Conservation (phyloP, 495 filamentous ascomycete genomes). For the Tuber melanosporum region DNA sequence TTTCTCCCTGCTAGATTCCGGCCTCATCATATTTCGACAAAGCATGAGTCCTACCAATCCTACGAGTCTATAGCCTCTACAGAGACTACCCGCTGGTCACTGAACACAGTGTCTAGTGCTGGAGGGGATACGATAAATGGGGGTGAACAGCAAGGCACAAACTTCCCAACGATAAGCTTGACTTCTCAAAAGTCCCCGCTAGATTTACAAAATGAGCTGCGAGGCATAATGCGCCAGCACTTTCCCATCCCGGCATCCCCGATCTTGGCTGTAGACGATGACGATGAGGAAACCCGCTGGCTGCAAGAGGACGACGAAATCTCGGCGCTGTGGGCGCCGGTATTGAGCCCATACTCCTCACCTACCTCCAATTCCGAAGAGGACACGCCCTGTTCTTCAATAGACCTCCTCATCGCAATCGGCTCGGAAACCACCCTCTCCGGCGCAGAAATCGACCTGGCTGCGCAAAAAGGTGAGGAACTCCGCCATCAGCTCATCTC, state of each 20-base stretch:
- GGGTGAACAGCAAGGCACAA: background rate
- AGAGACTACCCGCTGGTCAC: background rate
- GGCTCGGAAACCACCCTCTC: slow-evolving; percentile 12
- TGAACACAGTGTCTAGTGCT: background rate
- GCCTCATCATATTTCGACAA: background rate
- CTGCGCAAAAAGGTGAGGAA: slow-evolving; percentile 19
- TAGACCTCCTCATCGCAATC: slow-evolving; percentile 30
- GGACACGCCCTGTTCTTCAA: slow-evolving; percentile 21
- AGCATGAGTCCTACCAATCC: background rate
- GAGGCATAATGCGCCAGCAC: slow-evolving; percentile 28
- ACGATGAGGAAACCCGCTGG: slow-evolving; percentile 29
- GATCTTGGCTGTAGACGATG: slow-evolving; percentile 13
- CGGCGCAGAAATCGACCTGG: slow-evolving; percentile 20
- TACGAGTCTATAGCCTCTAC: background rate
- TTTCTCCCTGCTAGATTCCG: background rate
- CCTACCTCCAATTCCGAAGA: background rate
- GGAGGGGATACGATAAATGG: background rate
- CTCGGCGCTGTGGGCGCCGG: slow-evolving; percentile 24
- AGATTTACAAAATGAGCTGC: slow-evolving; percentile 35
- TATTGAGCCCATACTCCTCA: slow-evolving; percentile 12
- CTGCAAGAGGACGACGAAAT: slow-evolving; percentile 23
- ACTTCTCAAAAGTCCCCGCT: slow-evolving; percentile 25
- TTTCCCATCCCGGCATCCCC: slow-evolving; percentile 11
- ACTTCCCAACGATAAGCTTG: slow-evolving; percentile 16
- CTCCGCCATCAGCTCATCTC: slow-evolving; percentile 15